Evolutionary conservation across 257 asterid genomes (phyloP).

Genomic region (Leonotis leonurus): DNA sequence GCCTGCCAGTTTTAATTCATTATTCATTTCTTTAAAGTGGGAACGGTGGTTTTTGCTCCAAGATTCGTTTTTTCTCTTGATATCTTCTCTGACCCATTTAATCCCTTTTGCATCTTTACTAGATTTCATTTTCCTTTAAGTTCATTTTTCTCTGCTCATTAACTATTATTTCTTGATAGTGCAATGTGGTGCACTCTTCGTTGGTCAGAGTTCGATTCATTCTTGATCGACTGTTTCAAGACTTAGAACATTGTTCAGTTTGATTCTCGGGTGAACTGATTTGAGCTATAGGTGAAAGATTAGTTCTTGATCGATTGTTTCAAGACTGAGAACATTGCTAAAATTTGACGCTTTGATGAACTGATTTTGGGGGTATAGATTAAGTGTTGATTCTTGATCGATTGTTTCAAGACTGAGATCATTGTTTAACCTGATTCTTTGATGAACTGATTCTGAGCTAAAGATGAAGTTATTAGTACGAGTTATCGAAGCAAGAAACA

Average conservation of each 20-base stretch:
- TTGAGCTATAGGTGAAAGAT: no score
- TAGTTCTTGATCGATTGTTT: no score
- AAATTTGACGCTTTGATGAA: no score
- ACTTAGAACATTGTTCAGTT: no score
- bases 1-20: constrained; percentile 13
- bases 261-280: no score
- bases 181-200: constrained; percentile 23
- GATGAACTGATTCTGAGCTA: neutral
- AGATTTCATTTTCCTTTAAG: neutral
- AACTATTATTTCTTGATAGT: neutral
- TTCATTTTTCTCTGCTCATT: neutral
- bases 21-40: constrained; percentile 2
- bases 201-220: no score
- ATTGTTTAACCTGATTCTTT: neutral
- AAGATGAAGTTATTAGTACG: constrained; percentile 85
- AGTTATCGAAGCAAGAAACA: constrained; percentile 71
- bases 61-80: constrained; percentile 17
- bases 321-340: no score
- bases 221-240: no score
- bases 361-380: constrained; percentile 14
- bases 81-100: constrained; percentile 14
- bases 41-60: constrained; percentile 21
- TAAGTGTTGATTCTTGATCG: neutral
- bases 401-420: constrained; percentile 11
- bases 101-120: constrained; percentile 2